A percentile compares a stretch with the other conserved stretches of the same genome.
Conservation (phyloP, 441 rosid genomes). For the Croton setiger region DNA sequence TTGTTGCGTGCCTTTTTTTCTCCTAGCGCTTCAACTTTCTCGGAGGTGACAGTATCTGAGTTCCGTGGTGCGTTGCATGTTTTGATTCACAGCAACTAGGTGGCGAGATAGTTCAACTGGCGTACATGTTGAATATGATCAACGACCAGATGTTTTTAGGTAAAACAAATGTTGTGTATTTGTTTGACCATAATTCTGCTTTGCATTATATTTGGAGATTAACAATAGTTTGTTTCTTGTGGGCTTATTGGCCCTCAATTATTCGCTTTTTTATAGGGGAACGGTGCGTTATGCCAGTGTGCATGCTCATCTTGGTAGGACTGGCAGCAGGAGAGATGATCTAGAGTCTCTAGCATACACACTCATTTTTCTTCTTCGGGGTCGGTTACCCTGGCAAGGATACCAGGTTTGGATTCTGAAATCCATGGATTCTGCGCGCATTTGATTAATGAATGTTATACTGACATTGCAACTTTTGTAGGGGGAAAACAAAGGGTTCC, state of each 20-base stretch:
- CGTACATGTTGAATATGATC: constrained; percentile 91
- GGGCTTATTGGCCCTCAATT: constrained; percentile 11
- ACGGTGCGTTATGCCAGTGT: constrained; percentile 98
- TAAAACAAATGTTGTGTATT: constrained; percentile 17
- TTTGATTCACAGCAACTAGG: constrained; percentile 53
- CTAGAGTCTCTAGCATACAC: constrained; percentile 97
- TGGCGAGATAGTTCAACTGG: constrained; percentile 88
- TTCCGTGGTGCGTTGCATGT: constrained; percentile 11
- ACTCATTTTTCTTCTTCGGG: constrained; percentile 88
- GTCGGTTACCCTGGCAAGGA: constrained; percentile 97
- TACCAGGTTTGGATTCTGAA: constrained; percentile 55
- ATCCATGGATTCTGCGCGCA: constrained; percentile 1
- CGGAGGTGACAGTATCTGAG: constrained; percentile 1
- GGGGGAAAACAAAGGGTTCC: constrained; percentile 95
- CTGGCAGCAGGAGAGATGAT: constrained; percentile 95
- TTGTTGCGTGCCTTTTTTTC: constrained; percentile 4
- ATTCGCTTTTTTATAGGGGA: constrained; percentile 48
- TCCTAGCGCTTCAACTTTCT: background rate
- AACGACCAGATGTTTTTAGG: constrained; percentile 98
- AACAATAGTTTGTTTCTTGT: background rate
- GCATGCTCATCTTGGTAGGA: constrained; percentile 98
- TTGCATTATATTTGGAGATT: constrained; percentile 6
- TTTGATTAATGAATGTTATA: background rate
- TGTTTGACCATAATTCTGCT: background rate
- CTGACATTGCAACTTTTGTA: constrained; percentile 25